A percentile compares a stretch with the other conserved stretches of the same genome.
Evolutionary conservation across 2,329 filamentous ascomycete genomes (phyloP).

Genomic region (Camptophora hylomeconis): DNA sequence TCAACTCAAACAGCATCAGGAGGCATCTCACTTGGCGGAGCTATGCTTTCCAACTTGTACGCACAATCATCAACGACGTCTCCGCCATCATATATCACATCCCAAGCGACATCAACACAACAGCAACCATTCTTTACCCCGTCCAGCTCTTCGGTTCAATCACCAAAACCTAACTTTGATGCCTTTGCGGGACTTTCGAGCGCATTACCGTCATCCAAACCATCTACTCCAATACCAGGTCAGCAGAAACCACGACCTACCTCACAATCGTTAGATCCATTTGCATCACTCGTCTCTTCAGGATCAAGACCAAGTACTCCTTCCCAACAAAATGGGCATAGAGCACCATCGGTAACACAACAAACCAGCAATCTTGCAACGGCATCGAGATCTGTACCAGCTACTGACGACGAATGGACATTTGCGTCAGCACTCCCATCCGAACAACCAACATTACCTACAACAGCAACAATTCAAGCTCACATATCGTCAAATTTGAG

Average conservation of each 20-base stretch:
- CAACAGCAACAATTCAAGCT: conserved; percentile 32
- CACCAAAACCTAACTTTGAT: conserved; percentile 42
- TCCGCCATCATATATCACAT: background rate
- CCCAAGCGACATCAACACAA: conserved; percentile 1
- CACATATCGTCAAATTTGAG: conserved; percentile 58
- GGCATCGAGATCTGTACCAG: conserved; percentile 11
- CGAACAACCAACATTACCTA: conserved; percentile 2
- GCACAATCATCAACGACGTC: background rate
- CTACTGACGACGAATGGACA: conserved; percentile 74
- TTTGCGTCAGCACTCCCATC: conserved; percentile 78
- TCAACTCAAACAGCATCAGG: conserved; percentile 60
- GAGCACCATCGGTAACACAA: conserved; percentile 14
- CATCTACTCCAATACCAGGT: conserved; percentile 35
- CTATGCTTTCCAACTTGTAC: conserved; percentile 8
- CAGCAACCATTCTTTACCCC: conserved; percentile 16
- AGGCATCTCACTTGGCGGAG: conserved; percentile 65
- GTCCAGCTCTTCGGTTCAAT: conserved; percentile 28
- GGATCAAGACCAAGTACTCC: conserved; percentile 36
- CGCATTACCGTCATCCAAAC: conserved; percentile 34
- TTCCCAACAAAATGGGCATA: conserved; percentile 19
- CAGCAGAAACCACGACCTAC: conserved; percentile 25
- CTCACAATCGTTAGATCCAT: conserved; percentile 42
- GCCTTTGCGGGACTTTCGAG: conserved; percentile 41
- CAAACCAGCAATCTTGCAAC: conserved; percentile 7
- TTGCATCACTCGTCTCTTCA: conserved; percentile 42